phyloP scores from a whole-genome alignment of 768 basidiomycete species.

The Sporobolomyces roseus region DNA sequence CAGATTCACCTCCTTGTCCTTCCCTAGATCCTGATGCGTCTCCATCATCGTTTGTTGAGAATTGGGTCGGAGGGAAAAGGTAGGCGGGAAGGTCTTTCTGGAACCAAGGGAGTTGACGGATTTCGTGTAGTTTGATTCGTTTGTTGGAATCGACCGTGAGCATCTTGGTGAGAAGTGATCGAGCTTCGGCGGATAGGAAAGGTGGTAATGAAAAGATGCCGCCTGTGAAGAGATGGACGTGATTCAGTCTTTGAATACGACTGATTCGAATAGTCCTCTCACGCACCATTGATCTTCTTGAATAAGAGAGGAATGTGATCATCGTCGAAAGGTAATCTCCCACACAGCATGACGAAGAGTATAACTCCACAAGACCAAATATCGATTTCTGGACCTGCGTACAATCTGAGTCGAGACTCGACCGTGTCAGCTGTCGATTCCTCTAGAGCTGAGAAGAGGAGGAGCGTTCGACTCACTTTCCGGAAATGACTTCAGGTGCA shows the following conservation, averaged over 20 bases:
- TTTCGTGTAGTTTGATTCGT: slow-evolving; percentile 87
- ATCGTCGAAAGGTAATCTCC: slow-evolving; percentile 92
- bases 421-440: too few species aligned
- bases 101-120: slow-evolving; percentile 86
- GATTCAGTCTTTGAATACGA: too few species aligned
- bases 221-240: too few species aligned
- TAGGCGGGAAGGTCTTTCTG: slow-evolving; percentile 78
- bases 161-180: slow-evolving; percentile 77
- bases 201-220: slow-evolving; percentile 79
- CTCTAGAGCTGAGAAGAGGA: neutral
- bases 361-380: slow-evolving; percentile 99
- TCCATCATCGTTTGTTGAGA: slow-evolving; percentile 51
- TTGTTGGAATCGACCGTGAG: slow-evolving; percentile 90
- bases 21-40: slow-evolving; percentile 43
- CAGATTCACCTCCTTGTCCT: neutral
- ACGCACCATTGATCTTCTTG: slow-evolving; percentile 77
- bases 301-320: slow-evolving; percentile 89
- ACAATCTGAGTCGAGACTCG: slow-evolving; percentile 56
- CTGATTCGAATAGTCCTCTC: too few species aligned
- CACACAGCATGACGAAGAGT: slow-evolving; percentile 94
- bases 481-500: slow-evolving; percentile 94
- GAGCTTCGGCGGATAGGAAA: slow-evolving; percentile 74
- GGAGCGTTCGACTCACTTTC: slow-evolving; percentile 55
- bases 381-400: slow-evolving; percentile 96
- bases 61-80: slow-evolving; percentile 58